These are phyloP conservation scores for Amaranthus palmeri DNA, from an alignment of 148 eudicot genomes.

Conservation along the genomic window DNA sequence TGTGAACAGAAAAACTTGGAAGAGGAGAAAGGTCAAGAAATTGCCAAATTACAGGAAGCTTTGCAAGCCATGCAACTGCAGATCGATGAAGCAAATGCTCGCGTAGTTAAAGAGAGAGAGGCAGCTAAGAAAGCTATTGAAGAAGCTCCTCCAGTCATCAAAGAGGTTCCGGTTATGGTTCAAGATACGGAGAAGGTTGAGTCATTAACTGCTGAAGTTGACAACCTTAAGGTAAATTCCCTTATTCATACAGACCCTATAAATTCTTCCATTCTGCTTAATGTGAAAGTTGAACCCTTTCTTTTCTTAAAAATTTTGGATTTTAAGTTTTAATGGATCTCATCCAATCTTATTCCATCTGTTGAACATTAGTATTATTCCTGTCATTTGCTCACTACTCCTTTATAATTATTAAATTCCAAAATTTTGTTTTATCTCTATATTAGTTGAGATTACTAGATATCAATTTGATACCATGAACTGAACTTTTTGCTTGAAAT, in stretches of 20 bases:
- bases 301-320: not conserved
- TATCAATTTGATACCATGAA: not conserved
- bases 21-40: slow-evolving; percentile 88
- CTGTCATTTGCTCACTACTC: too few relatives aligned
- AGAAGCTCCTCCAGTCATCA: slow-evolving; percentile 88
- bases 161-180: slow-evolving; percentile 86
- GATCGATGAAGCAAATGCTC: slow-evolving; percentile 70
- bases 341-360: too few relatives aligned
- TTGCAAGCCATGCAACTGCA: slow-evolving; percentile 63
- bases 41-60: slow-evolving; percentile 71
- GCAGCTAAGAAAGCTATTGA: slow-evolving; percentile 82
- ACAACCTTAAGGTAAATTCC: slow-evolving; percentile 60
- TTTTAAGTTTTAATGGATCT: not conserved
- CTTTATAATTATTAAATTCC: too few relatives aligned
- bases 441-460: not conserved
- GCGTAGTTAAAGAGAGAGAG: slow-evolving; percentile 64
- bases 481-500: not conserved
- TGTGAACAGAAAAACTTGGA: slow-evolving; percentile 77
- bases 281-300: not conserved
- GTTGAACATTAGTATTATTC: not conserved
- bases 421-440: not conserved
- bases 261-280: not conserved
- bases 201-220: slow-evolving; percentile 65
- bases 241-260: not conserved
- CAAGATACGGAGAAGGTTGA: slow-evolving; percentile 86